Conservation (phyloP, 805 yeast genomes). For the Wickerhamomyces hampshirensis region DNA sequence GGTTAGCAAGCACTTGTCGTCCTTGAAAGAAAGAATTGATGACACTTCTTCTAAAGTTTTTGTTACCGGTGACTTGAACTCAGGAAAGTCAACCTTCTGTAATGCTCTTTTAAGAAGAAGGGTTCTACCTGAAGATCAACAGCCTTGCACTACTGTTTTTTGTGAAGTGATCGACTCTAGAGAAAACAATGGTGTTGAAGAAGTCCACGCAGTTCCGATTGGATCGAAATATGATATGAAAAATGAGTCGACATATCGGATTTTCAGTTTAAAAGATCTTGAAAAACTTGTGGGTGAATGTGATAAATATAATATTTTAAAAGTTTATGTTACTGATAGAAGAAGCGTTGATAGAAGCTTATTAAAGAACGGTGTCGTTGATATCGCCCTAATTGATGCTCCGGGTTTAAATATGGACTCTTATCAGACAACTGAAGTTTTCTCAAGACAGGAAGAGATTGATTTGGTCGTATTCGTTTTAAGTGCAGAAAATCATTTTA, state of each 20-base stretch:
- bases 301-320: conserved; percentile 66
- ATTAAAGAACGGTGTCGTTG: conserved; percentile 84
- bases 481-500: conserved; percentile 92
- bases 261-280: conserved; percentile 48
- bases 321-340: conserved; percentile 75
- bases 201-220: conserved; percentile 84
- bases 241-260: conserved; percentile 64
- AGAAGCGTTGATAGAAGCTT: conserved; percentile 66
- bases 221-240: conserved; percentile 35
- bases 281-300: conserved; percentile 68
- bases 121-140: conserved; percentile 91
- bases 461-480: conserved; percentile 95
- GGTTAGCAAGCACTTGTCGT: conserved; percentile 60
- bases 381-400: conserved; percentile 90
- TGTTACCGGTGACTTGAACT: conserved; percentile 94
- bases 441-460: conserved; percentile 94
- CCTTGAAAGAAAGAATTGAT: conserved; percentile 77
- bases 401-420: conserved; percentile 95
- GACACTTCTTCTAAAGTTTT: conserved; percentile 92
- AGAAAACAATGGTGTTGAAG: conserved; percentile 72
- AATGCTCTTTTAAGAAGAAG: conserved; percentile 78
- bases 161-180: conserved; percentile 88
- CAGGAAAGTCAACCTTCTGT: conserved; percentile 95
- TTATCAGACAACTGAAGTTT: conserved; percentile 89
- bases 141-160: conserved; percentile 94